These are phyloP conservation scores for Oryza glumipatula DNA, from an alignment of 176 grass and related monocot species.

Conservation along the genomic window DNA sequence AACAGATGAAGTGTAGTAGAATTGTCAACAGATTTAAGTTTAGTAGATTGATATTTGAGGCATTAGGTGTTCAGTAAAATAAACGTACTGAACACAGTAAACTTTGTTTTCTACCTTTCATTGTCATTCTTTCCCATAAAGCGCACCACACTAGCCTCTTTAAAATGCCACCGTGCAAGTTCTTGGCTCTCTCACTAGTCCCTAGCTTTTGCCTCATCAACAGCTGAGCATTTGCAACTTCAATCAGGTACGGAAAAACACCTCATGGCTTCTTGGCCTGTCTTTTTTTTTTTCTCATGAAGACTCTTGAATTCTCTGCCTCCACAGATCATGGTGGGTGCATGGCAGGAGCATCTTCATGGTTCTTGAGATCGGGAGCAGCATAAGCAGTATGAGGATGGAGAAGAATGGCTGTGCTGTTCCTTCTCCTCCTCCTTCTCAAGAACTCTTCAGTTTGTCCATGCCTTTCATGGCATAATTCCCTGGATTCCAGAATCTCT, in stretches of 20 bases:
- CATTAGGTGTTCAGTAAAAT: neutral
- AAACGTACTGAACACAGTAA: slow-evolving; percentile 21
- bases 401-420: slow-evolving; percentile 25
- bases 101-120: slow-evolving; percentile 18
- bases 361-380: slow-evolving; percentile 29
- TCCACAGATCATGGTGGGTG: slow-evolving; percentile 35
- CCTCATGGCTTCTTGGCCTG: neutral
- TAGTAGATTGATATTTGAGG: slow-evolving; percentile 7
- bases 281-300: neutral
- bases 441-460: slow-evolving; percentile 36
- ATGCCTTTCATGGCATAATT: slow-evolving; percentile 30
- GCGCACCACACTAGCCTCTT: slow-evolving; percentile 11
- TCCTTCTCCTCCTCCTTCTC: slow-evolving; percentile 28
- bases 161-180: slow-evolving; percentile 39
- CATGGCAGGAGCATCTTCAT: slow-evolving; percentile 47
- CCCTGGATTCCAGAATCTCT: slow-evolving; percentile 31
- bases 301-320: neutral
- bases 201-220: slow-evolving; percentile 37
- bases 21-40: neutral
- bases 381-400: slow-evolving; percentile 23
- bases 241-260: slow-evolving; percentile 4
- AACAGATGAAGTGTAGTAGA: neutral
- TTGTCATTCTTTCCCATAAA: slow-evolving; percentile 27
- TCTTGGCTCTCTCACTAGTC: slow-evolving; percentile 32
- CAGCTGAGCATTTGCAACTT: neutral